A percentile compares a stretch with the other conserved stretches of the same genome.
Evolutionary conservation across 73 alveolate genomes (phyloP).

Genomic region (Paramecium sexaurelia): DNA sequence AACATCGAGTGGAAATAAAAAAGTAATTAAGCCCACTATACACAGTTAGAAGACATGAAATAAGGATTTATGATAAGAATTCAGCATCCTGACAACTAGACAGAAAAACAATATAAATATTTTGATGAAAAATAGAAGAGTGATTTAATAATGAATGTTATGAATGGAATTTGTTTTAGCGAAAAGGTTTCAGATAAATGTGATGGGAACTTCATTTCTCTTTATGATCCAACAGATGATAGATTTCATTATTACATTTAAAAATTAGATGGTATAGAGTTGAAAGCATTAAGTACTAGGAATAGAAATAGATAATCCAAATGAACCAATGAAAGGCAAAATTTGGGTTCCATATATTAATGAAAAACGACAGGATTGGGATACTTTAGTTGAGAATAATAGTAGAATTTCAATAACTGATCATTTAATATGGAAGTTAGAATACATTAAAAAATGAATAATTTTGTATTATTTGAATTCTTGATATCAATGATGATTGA

Average conservation of each 20-base stretch:
- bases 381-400: conserved; percentile 69
- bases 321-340: conserved; percentile 76
- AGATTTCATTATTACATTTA: conserved; percentile 78
- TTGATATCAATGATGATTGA: background rate
- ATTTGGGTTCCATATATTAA: conserved; percentile 82
- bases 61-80: conserved; percentile 29
- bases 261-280: conserved; percentile 58
- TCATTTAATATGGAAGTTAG: conserved; percentile 72
- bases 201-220: conserved; percentile 82
- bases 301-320: conserved; percentile 73
- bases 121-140: conserved; percentile 56
- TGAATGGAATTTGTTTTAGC: conserved; percentile 77
- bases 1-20: background rate
- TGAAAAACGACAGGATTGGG: conserved; percentile 77
- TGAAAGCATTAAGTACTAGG: conserved; percentile 62
- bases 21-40: background rate
- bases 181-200: conserved; percentile 71
- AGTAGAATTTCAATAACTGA: conserved; percentile 70
- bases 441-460: conserved; percentile 36
- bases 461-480: background rate
- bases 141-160: conserved; percentile 58
- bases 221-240: conserved; percentile 66
- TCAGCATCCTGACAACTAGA: background rate
- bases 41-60: conserved; percentile 49
- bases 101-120: background rate